Percentiles rank a stretch among this genome's conserved stretches.
Evolutionary conservation across 169 alveolate species (phyloP).

Genomic region (Eimeria necatrix): DNA sequence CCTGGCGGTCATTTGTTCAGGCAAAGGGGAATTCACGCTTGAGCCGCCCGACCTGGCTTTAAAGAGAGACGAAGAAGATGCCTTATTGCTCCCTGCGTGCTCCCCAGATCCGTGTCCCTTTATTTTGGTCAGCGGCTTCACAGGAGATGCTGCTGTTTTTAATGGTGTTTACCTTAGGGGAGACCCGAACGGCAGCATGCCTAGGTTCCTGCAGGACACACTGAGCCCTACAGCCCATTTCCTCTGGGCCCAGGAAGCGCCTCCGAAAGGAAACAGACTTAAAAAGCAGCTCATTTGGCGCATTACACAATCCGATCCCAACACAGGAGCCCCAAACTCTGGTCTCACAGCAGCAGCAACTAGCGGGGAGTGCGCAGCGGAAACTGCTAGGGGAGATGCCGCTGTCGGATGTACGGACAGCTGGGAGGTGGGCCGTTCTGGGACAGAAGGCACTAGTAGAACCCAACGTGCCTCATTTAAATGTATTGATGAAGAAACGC

Average conservation of each 20-base stretch:
- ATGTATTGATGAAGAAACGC: conserved; percentile 64
- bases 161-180: conserved; percentile 74
- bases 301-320: conserved; percentile 67
- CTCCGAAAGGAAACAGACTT: neutral
- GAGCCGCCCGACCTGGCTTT: conserved; percentile 48
- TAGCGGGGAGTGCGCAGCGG: conserved; percentile 58
- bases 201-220: conserved; percentile 71
- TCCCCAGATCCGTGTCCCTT: conserved; percentile 78
- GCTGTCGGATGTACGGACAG: conserved; percentile 74
- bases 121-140: conserved; percentile 71
- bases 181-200: conserved; percentile 68
- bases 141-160: conserved; percentile 48
- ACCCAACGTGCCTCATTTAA: conserved; percentile 42
- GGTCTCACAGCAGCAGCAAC: conserved; percentile 74
- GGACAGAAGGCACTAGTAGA: conserved; percentile 34
- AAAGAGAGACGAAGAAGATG: conserved; percentile 65
- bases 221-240: conserved; percentile 52
- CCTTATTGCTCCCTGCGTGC: conserved; percentile 72
- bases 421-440: conserved; percentile 71
- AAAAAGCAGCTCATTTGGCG: conserved; percentile 35
- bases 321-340: conserved; percentile 49
- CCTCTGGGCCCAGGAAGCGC: conserved; percentile 74
- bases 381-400: conserved; percentile 41
- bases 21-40: conserved; percentile 32
- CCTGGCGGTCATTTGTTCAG: conserved; percentile 73